A percentile compares a stretch with the other conserved stretches of the same genome.
Evolutionary conservation across 2,329 filamentous ascomycete genomes (phyloP).

Genomic region (Aureobasidium sp.): DNA sequence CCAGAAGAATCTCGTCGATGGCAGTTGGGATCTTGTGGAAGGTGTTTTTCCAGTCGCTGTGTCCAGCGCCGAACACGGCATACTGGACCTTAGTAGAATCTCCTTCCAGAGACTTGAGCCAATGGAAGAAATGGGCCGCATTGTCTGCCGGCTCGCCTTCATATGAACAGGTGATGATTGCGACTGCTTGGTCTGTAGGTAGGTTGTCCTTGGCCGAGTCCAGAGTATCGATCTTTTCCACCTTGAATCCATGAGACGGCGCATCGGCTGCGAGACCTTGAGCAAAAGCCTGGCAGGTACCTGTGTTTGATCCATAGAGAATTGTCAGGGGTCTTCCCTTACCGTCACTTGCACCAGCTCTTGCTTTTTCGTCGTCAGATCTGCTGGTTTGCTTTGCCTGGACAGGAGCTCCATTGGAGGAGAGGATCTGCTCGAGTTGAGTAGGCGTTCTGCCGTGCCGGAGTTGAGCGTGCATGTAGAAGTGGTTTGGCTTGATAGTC

Average conservation of each 20-base stretch:
- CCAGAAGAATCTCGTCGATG: constrained; percentile 47
- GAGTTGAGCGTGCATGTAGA: constrained; percentile 52
- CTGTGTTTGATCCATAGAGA: constrained; percentile 64
- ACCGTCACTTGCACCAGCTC: neutral
- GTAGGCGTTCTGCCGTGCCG: constrained; percentile 41
- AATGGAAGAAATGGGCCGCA: constrained; percentile 57
- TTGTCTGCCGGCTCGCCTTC: constrained; percentile 69
- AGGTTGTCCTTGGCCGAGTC: constrained; percentile 54
- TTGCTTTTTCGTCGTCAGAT: neutral
- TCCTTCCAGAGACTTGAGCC: constrained; percentile 49
- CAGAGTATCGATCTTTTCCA: constrained; percentile 44
- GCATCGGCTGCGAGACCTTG: constrained; percentile 54
- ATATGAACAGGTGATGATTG: constrained; percentile 63
- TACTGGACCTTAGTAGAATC: constrained; percentile 48
- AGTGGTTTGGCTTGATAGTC: constrained; percentile 55
- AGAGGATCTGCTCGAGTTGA: constrained; percentile 32
- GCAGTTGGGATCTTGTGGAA: constrained; percentile 60
- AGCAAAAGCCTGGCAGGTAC: constrained; percentile 64
- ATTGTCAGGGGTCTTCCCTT: constrained; percentile 48
- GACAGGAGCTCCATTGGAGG: constrained; percentile 11
- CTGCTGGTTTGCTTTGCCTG: neutral
- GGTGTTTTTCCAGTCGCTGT: constrained; percentile 48
- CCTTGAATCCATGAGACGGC: constrained; percentile 49
- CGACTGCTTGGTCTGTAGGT: constrained; percentile 50
- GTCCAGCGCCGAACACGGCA: constrained; percentile 62